Evolutionary conservation across 1,284 basidiomycete species (phyloP).

Genomic region (Pulchroboletus neoregius): DNA sequence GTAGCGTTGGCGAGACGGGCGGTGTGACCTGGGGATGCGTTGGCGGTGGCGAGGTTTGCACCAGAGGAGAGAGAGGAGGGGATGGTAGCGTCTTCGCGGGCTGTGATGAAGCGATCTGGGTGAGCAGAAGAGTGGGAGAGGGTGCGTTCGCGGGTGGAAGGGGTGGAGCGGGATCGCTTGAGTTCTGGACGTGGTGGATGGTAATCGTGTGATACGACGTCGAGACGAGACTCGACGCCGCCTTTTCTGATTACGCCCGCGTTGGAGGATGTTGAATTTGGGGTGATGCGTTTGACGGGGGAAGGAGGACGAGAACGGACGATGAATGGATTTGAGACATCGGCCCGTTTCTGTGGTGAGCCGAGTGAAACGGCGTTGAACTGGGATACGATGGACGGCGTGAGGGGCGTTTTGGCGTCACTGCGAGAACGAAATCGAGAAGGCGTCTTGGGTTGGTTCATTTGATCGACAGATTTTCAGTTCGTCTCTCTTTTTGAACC

Average conservation of each 20-base stretch:
- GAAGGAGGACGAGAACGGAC: constrained; percentile 52
- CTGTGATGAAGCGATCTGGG: constrained; percentile 72
- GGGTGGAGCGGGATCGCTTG: constrained; percentile 71
- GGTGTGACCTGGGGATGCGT: constrained; percentile 64
- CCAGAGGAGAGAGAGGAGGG: constrained; percentile 63
- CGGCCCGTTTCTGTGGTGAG: constrained; percentile 43
- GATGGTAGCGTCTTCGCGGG: constrained; percentile 54
- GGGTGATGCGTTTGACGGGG: constrained; percentile 57
- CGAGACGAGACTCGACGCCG: constrained; percentile 68
- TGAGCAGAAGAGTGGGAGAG: constrained; percentile 40
- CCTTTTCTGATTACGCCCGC: constrained; percentile 69
- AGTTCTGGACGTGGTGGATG: constrained; percentile 54
- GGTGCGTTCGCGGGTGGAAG: constrained; percentile 41
- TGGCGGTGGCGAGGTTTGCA: constrained; percentile 41
- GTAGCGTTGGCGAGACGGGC: constrained; percentile 70
- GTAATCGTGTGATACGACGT: constrained; percentile 64
- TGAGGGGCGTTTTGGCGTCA: constrained; percentile 68
- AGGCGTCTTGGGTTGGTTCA: constrained; percentile 56
- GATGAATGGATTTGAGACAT: constrained; percentile 62
- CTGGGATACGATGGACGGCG: constrained; percentile 57
- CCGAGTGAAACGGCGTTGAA: constrained; percentile 52
- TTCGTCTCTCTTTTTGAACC: constrained; percentile 12
- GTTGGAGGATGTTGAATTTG: constrained; percentile 57
- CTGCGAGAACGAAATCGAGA: constrained; percentile 61
- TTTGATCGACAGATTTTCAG: neutral